Conservation (phyloP, 202 grass and related monocot genomes). For the Saccharum hybrid region DNA sequence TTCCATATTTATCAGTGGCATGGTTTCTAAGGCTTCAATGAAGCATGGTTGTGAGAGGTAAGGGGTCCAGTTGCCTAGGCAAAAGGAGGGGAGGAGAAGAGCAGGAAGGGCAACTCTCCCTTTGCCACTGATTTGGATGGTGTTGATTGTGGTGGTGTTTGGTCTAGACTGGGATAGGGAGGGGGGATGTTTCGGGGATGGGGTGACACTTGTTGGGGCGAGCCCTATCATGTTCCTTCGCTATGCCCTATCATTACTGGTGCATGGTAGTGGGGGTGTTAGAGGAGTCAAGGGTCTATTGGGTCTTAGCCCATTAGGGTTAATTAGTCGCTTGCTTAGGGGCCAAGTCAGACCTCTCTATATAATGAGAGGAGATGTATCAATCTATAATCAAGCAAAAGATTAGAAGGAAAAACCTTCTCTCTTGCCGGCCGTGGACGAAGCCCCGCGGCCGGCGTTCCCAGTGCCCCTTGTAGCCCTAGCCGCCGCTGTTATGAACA, state of each 20-base stretch:
- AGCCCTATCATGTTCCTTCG: background rate
- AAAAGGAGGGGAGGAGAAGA: background rate
- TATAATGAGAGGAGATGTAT: no score
- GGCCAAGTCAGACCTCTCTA: no score
- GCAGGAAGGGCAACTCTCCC: background rate
- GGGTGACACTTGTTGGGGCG: background rate
- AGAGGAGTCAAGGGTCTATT: no score
- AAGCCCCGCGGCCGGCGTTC: no score
- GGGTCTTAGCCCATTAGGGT: no score
- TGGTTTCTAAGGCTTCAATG: background rate
- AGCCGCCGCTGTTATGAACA: no score
- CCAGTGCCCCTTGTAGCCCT: no score
- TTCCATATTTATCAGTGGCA: background rate
- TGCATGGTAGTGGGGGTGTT: background rate
- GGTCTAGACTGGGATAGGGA: background rate
- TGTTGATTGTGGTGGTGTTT: background rate
- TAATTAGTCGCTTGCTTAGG: no score
- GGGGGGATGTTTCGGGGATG: background rate
- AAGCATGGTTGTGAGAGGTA: background rate
- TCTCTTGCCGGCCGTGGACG: no score
- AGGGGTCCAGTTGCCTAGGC: background rate
- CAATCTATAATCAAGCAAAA: no score
- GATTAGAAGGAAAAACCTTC: no score
- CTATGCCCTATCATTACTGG: background rate
- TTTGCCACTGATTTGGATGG: background rate